These are phyloP conservation scores for Naumovozyma castellii DNA, from an alignment of 805 yeast species.

Conservation along the genomic window DNA sequence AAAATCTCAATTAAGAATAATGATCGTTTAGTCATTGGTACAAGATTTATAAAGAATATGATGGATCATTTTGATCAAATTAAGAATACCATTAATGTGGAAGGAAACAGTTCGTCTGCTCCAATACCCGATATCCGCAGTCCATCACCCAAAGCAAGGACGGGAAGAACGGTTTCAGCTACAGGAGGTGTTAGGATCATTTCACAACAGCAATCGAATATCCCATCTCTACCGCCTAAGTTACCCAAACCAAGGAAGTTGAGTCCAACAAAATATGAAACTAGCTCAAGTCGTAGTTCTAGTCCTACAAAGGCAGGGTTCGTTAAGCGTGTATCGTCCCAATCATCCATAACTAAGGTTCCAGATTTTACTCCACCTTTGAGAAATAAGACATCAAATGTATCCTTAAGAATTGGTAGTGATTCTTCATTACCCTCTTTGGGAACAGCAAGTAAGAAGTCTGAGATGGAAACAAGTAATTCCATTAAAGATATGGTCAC, in stretches of 20 bases:
- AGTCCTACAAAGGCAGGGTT: constrained; percentile 4
- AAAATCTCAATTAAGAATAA: constrained; percentile 34
- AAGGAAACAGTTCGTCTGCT: too few species aligned
- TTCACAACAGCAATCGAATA: background rate
- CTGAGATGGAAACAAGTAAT: background rate
- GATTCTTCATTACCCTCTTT: constrained; percentile 9
- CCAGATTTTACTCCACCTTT: constrained; percentile 3
- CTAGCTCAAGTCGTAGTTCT: constrained; percentile 2
- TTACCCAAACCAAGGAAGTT: constrained; percentile 23
- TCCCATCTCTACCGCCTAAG: constrained; percentile 10
- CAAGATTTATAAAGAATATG: constrained; percentile 44
- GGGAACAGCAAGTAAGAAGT: background rate
- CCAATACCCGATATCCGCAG: background rate
- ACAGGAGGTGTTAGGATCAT: background rate
- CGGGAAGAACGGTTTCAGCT: background rate
- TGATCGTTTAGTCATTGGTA: constrained; percentile 42
- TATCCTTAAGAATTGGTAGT: constrained; percentile 13
- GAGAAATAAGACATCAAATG: constrained; percentile 8
- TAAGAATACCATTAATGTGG: constrained; percentile 4
- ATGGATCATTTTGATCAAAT: constrained; percentile 41
- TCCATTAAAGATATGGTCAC: constrained; percentile 8
- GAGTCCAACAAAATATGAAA: constrained; percentile 16
- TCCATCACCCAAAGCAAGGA: background rate
- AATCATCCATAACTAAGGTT: background rate
- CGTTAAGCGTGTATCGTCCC: constrained; percentile 2